These are phyloP conservation scores for Fusarium circinatum DNA, from an alignment of 2,329 filamentous ascomycete species.

Conservation along the genomic window DNA sequence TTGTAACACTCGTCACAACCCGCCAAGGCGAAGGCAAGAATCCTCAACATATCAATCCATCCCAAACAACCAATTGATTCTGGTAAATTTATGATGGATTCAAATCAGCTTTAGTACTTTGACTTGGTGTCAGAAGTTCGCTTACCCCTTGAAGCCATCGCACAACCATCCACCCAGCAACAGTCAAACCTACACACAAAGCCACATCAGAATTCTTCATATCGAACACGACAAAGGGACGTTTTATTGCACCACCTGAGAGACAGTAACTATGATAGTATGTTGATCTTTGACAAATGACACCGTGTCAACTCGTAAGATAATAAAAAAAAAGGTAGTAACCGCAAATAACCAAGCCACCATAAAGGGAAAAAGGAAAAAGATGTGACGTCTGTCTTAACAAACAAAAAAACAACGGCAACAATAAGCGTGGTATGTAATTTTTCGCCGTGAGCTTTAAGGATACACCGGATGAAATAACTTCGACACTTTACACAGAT, in stretches of 20 bases:
- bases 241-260: constrained; percentile 19
- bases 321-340: neutral
- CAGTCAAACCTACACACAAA: neutral
- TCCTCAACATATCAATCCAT: neutral
- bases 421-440: constrained; percentile 42
- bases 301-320: constrained; percentile 7
- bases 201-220: neutral
- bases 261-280: constrained; percentile 19
- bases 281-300: constrained; percentile 19
- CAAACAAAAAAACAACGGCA: constrained; percentile 25
- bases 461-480: constrained; percentile 41
- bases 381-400: constrained; percentile 19
- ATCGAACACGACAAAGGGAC: constrained; percentile 11
- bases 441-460: constrained; percentile 44
- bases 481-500: constrained; percentile 39
- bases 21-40: accelerated
- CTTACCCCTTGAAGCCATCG: neutral
- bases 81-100: neutral
- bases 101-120: no score
- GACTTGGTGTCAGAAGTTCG: accelerated
- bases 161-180: neutral
- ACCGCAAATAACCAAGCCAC: constrained; percentile 3
- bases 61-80: neutral
- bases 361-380: constrained; percentile 1
- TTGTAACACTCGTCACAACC: neutral